Evolutionary conservation across 352 stramenopile genomes (phyloP), one percentile per base, ranked within the genome.

Genomic region (Globisporangium spinosum): DNA sequence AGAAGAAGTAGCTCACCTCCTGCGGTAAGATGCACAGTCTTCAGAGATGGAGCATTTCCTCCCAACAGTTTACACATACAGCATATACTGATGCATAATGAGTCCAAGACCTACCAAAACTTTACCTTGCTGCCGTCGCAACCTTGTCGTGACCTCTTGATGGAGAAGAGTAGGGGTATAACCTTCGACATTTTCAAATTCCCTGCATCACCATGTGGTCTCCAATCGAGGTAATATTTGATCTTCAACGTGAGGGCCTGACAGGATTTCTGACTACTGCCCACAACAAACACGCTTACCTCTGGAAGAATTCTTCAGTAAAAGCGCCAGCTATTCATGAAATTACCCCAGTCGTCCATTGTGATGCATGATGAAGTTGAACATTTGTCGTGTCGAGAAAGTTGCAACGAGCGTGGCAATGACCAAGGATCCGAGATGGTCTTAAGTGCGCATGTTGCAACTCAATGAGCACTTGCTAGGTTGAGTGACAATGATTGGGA

Each of bases 1-100:
- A 82, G 25, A 69, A 77, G 55, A 72, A 83, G 57, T 85, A 81
- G 43, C 17, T 40, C n/a, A 8, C 47, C 27, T 15, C 12, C 40
- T 9, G 15, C 40, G 40, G 15, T 49, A 22, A 49, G 40, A 49
- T 49, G 40, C 15, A 47, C 15, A 49, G 17, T 6, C 40, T 49
- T 49, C 40, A 49, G 40, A 49, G 15, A 49, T 49, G 40, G 17
- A 49, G 40, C 40, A 49, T 22, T 49, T 20, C 1, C 15, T n/a
- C 15, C 40, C 4, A n/a, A 22, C 40, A 49, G 13, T 49, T 49
- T 22, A n/a, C 40, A 49, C 40, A 49, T n/a, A 49, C 40, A 49
- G 40, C 40, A 22, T 49, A 22, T 22, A 49, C 10, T 22, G 17
- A 49, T 22, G 6, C 40, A 49, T 49, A n/a, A 49, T 49, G 13